Evolutionary conservation across 495 filamentous ascomycete genomes (phyloP), one percentile per base, ranked within the genome.

Genomic region (Tetracladium setigerum): DNA sequence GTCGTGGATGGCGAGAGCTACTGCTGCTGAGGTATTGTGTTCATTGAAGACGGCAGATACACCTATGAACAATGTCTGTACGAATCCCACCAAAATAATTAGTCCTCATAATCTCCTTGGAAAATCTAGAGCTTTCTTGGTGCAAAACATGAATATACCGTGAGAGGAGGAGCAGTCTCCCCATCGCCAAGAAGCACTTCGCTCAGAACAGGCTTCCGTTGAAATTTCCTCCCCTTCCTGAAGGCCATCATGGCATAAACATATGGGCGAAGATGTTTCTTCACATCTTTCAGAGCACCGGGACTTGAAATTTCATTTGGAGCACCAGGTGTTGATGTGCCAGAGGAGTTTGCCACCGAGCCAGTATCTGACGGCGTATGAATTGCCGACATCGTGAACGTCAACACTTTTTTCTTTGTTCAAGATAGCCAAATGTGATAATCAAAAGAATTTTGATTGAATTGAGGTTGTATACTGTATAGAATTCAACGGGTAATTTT

Each of bases 1-100:
- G 62, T 94, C 87, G 54, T 89, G 86, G 47, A 85, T 76, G 5
- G 83, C 83, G 39, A 91, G 63, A 4, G 81, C 79, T 14, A 87
- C 67, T 0, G 73, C 69, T 2, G 78, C 68, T 7, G 22, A 27
- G 0, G 69, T 67, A 31, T 71, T 62, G 30, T 74, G 54, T 27
- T 77, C 67, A 3, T 70, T 63, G 16, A 72, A 68, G 14, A 69
- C 68, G 27, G 67, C 70, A 1, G 83, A 79, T 22, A 83, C 68
- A 33, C 84, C 83, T 18, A 74, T 71, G 48, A 80, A 88, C 17
- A 85, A 72, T 8, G 71, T 75, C 83, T 87, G 53, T 12, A 33
- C n/a, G 30, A 43, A 17, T 30, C 9, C 2, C 33, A 30, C 16
- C 14, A 48, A 34, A 43, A 14, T 12, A 13, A 55, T 65, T 24